These are phyloP conservation scores for Coemansia sp. DNA, from an alignment of 192 early-diverging fungal species.

Conservation along the genomic window DNA sequence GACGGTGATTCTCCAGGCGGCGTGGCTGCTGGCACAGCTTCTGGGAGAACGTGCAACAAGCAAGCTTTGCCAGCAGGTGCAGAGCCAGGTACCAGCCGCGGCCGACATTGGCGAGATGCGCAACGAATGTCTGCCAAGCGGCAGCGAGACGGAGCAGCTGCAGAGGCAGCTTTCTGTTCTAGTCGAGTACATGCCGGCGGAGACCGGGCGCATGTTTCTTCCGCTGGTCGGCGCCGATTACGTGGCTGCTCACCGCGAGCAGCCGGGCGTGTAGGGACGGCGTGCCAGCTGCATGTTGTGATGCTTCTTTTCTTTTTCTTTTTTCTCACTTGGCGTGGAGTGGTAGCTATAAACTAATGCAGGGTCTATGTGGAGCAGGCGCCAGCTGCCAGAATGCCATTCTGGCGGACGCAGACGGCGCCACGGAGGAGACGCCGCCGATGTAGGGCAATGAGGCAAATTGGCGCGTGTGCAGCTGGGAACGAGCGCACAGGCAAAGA, in stretches of 20 bases:
- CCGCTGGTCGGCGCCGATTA: conserved; percentile 41
- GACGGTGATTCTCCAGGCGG: conserved; percentile 38
- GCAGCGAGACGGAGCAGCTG: conserved; percentile 15
- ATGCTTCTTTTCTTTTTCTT: neutral
- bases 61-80: conserved; percentile 6
- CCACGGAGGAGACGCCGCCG: no score
- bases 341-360: no score
- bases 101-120: neutral
- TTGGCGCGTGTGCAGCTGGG: no score
- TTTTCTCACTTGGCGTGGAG: neutral
- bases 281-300: neutral
- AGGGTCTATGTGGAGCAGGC: no score
- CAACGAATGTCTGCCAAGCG: conserved; percentile 16
- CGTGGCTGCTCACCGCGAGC: neutral
- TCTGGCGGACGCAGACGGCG: no score
- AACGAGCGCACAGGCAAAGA: no score
- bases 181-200: conserved; percentile 51
- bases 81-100: conserved; percentile 4
- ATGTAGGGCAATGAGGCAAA: no score
- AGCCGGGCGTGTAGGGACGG: neutral
- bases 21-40: conserved; percentile 38
- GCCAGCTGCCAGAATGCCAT: no score
- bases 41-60: conserved; percentile 17
- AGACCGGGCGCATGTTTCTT: conserved; percentile 33
- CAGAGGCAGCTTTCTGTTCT: conserved; percentile 43